Conservation (phyloP, 73 alveolate species). For the Diophrys sp. region DNA sequence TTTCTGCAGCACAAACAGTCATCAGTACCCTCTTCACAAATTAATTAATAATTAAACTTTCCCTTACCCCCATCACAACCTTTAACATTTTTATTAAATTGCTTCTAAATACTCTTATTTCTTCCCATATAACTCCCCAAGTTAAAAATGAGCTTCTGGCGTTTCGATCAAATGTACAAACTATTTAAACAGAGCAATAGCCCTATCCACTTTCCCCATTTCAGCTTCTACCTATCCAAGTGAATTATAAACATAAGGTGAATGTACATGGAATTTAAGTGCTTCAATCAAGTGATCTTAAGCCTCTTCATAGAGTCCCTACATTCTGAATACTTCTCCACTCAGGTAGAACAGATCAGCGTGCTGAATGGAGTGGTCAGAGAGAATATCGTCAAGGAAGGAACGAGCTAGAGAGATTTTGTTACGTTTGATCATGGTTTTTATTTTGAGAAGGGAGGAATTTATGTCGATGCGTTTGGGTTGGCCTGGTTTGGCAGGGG, state of each 20-base stretch:
- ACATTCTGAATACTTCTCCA: conserved; percentile 66
- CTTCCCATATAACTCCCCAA: conserved; percentile 30
- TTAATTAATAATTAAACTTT: too few species aligned
- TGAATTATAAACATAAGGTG: conserved; percentile 59
- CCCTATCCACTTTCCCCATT: conserved; percentile 29
- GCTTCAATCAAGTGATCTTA: conserved; percentile 53
- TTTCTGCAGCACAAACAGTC: too few species aligned
- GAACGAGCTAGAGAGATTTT: not conserved
- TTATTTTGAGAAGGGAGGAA: not conserved
- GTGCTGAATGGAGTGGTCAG: conserved; percentile 2
- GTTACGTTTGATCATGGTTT: not conserved
- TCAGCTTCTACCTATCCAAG: conserved; percentile 51
- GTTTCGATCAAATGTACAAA: conserved; percentile 31
- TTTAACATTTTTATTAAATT: too few species aligned
- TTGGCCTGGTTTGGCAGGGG: not conserved
- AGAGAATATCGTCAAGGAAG: not conserved
- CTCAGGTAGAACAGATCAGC: conserved; percentile 57
- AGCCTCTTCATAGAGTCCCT: conserved; percentile 43
- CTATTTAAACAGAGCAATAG: conserved; percentile 37
- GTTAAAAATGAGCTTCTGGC: conserved; percentile 52
- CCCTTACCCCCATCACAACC: too few species aligned
- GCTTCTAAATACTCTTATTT: conserved; percentile 40
- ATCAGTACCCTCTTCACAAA: too few species aligned
- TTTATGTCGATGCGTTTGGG: not conserved
- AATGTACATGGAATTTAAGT: conserved; percentile 53